These are phyloP conservation scores for Paraphoma sp. DNA, from an alignment of 2,329 filamentous ascomycete species.

Conservation along the genomic window DNA sequence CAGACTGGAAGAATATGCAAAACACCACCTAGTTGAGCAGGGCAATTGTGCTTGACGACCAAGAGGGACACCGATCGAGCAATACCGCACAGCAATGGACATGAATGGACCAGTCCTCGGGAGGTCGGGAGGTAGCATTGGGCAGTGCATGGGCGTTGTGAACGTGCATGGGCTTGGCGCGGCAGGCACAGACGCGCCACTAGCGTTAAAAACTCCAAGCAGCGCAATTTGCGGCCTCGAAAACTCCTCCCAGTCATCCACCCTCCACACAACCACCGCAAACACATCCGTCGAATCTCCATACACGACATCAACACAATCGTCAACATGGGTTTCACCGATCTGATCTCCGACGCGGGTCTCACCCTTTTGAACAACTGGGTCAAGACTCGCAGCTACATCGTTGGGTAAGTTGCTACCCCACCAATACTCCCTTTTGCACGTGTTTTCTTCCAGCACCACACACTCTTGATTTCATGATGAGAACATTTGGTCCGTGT, in stretches of 20 bases:
- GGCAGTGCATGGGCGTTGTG: slow-evolving; percentile 2
- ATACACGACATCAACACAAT: slow-evolving; percentile 16
- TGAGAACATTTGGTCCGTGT: slow-evolving; percentile 95
- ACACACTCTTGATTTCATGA: slow-evolving; percentile 60
- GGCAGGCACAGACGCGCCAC: neutral
- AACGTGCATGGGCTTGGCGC: slow-evolving; percentile 16
- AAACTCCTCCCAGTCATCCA: slow-evolving; percentile 25
- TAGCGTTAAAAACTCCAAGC: slow-evolving; percentile 14
- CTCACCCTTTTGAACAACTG: slow-evolving; percentile 74
- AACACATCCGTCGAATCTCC: slow-evolving; percentile 6
- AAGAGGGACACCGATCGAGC: too few species aligned
- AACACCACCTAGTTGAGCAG: neutral
- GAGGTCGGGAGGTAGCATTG: too few species aligned
- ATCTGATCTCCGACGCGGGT: slow-evolving; percentile 71
- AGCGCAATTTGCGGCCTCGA: slow-evolving; percentile 24
- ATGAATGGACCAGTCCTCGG: too few species aligned
- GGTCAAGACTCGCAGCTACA: slow-evolving; percentile 79
- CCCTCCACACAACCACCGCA: slow-evolving; percentile 17
- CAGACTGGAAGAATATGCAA: slow-evolving; percentile 7
- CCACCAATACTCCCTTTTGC: slow-evolving; percentile 27
- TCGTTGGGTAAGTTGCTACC: slow-evolving; percentile 74
- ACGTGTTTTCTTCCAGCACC: slow-evolving; percentile 25
- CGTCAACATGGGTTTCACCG: slow-evolving; percentile 71
- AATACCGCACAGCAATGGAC: too few species aligned
- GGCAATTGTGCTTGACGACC: too few species aligned